Evolutionary conservation across 768 basidiomycete species (phyloP).

Genomic region (Gautieria morchelliformis): DNA sequence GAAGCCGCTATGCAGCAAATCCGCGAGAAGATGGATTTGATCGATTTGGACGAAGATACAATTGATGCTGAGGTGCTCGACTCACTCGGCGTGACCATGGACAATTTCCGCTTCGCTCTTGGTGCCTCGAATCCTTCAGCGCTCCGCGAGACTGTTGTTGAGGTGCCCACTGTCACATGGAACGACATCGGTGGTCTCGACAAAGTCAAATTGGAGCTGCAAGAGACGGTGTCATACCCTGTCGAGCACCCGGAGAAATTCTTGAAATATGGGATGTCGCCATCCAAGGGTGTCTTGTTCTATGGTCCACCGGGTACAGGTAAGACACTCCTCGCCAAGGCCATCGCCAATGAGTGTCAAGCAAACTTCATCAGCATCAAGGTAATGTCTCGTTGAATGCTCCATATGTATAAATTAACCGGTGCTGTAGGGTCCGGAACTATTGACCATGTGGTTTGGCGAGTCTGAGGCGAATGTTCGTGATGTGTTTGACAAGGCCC

Average conservation of each 20-base stretch:
- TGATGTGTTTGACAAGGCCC: conserved; percentile 99
- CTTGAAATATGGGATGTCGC: conserved; percentile 99
- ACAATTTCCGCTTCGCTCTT: conserved; percentile 99
- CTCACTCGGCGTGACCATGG: conserved; percentile 98
- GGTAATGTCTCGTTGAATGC: conserved; percentile 29
- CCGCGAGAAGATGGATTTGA: conserved; percentile 99
- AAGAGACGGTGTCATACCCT: conserved; percentile 99
- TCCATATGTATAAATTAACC: neutral
- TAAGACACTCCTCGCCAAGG: conserved; percentile 98
- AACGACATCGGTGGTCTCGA: conserved; percentile 99
- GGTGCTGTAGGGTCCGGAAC: conserved; percentile 74
- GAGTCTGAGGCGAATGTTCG: conserved; percentile 99
- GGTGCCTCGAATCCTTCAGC: conserved; percentile 97
- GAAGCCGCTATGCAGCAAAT: conserved; percentile 99
- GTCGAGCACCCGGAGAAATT: conserved; percentile 99
- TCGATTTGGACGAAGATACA: conserved; percentile 93
- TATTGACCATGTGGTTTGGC: conserved; percentile 99
- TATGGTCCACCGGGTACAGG: conserved; percentile 99
- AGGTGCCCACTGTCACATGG: conserved; percentile 98
- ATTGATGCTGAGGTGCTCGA: conserved; percentile 99
- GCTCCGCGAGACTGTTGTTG: conserved; percentile 97
- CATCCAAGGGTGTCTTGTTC: conserved; percentile 98
- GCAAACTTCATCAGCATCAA: conserved; percentile 99
- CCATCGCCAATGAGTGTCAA: conserved; percentile 98
- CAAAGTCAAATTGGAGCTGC: conserved; percentile 98